phyloP scores from a whole-genome alignment of 306 rosid genomes.

The Leucaena leucocephala region DNA sequence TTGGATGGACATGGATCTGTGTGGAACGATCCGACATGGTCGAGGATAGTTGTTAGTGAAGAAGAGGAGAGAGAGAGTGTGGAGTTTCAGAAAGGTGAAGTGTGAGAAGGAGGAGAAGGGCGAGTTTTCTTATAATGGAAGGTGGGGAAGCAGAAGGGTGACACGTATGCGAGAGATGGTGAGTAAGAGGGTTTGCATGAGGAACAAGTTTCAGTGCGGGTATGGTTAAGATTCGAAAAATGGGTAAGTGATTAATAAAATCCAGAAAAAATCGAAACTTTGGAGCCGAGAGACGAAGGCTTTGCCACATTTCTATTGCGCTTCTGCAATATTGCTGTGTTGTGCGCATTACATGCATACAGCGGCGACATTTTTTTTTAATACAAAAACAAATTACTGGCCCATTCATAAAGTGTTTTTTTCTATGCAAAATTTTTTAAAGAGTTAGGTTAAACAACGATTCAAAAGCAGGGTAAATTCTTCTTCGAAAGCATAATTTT shows the following conservation, averaged over 20 bases:
- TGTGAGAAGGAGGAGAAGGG: background rate
- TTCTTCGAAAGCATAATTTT: too few relatives aligned
- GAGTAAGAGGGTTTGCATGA: slow-evolving; percentile 73
- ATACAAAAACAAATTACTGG: too few relatives aligned
- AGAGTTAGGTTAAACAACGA: too few relatives aligned
- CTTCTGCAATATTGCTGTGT: slow-evolving; percentile 38
- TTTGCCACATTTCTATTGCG: slow-evolving; percentile 38
- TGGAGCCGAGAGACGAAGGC: background rate
- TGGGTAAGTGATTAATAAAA: background rate
- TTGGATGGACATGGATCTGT: slow-evolving; percentile 65
- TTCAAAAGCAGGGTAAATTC: too few relatives aligned
- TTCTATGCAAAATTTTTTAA: too few relatives aligned
- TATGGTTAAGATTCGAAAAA: background rate
- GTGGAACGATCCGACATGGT: slow-evolving; percentile 71
- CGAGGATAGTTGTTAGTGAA: background rate
- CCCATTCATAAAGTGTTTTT: too few relatives aligned
- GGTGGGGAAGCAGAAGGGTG: slow-evolving; percentile 39
- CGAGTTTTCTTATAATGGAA: slow-evolving; percentile 44
- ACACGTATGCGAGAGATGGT: slow-evolving; percentile 67
- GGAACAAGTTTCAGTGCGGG: slow-evolving; percentile 68
- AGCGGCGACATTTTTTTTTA: slow-evolving; percentile 18
- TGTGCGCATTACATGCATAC: slow-evolving; percentile 35
- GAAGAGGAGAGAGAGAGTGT: background rate
- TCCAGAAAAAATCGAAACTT: background rate
- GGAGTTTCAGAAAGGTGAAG: background rate